Evolutionary conservation across 1,139 yeast species (phyloP).

Genomic region (Nakaseomyces uthaithaninus): DNA sequence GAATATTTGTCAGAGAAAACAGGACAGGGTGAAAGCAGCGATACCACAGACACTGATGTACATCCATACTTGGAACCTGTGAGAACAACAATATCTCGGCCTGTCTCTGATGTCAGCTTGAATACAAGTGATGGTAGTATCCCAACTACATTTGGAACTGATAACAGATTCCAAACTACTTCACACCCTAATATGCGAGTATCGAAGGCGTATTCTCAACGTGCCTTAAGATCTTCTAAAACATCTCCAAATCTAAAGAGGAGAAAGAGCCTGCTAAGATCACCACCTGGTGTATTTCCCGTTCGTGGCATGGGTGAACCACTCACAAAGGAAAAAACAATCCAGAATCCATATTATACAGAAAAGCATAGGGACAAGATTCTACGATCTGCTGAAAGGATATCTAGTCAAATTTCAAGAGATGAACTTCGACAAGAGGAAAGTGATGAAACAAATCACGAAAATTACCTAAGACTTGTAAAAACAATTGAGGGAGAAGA

Average conservation of each 20-base stretch:
- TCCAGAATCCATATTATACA: conserved; percentile 37
- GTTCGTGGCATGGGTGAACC: conserved; percentile 71
- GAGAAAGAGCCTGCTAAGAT: conserved; percentile 30
- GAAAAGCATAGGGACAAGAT: conserved; percentile 3
- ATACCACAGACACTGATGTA: conserved; percentile 4
- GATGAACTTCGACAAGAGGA: conserved; percentile 9
- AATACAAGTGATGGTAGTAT: conserved; percentile 7
- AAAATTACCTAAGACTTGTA: conserved; percentile 7
- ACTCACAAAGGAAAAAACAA: conserved; percentile 44
- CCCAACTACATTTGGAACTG: conserved; percentile 7
- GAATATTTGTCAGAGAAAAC: conserved; percentile 2
- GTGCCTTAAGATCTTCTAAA: conserved; percentile 1
- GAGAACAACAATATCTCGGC: not conserved
- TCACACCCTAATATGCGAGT: conserved; percentile 2
- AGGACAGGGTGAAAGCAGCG: not conserved
- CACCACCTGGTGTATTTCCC: conserved; percentile 73
- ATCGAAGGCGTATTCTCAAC: conserved; percentile 9
- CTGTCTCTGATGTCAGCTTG: not conserved
- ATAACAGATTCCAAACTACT: not conserved
- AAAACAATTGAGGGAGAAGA: conserved; percentile 23
- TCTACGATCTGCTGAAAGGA: not conserved
- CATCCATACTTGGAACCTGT: conserved; percentile 3
- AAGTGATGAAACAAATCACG: not conserved
- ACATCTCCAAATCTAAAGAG: conserved; percentile 11
- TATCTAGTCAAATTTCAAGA: not conserved